Evolutionary conservation across 2,329 filamentous ascomycete genomes (phyloP).

Genomic region (Cryphonectria radicalis): DNA sequence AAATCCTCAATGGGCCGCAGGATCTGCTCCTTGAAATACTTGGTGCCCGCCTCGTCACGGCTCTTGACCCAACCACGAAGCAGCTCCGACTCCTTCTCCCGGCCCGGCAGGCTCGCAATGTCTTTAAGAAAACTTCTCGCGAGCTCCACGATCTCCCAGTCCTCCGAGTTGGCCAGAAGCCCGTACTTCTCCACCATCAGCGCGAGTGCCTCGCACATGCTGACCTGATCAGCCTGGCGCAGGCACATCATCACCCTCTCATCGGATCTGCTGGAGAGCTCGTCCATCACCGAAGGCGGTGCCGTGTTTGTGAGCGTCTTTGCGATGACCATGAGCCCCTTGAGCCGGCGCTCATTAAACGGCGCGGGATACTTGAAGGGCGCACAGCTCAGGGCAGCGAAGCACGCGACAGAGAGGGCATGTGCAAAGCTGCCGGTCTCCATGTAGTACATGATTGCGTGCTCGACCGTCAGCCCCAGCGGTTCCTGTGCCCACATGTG

Average conservation of each 20-base stretch:
- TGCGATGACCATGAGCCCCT: conserved; percentile 55
- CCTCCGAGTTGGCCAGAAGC: conserved; percentile 46
- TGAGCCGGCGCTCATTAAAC: conserved; percentile 55
- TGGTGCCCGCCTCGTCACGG: conserved; percentile 44
- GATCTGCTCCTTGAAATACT: conserved; percentile 53
- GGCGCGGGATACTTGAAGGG: conserved; percentile 55
- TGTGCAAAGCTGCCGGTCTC: conserved; percentile 47
- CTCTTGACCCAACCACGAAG: conserved; percentile 50
- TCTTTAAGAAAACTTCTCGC: conserved; percentile 55
- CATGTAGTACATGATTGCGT: conserved; percentile 50
- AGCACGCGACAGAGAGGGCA: conserved; percentile 52
- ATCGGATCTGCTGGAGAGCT: conserved; percentile 35
- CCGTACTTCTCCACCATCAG: conserved; percentile 51
- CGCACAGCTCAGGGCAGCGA: conserved; percentile 52
- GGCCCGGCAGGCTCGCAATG: conserved; percentile 50
- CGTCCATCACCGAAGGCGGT: conserved; percentile 41
- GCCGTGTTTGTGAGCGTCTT: conserved; percentile 57
- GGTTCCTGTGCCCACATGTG: conserved; percentile 55
- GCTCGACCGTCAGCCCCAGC: conserved; percentile 49
- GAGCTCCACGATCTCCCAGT: conserved; percentile 50
- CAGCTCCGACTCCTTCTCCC: conserved; percentile 49
- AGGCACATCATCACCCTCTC: conserved; percentile 39
- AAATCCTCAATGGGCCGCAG: conserved; percentile 52
- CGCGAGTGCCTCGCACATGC: conserved; percentile 57
- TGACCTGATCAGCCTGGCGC: conserved; percentile 54